phyloP scores from a whole-genome alignment of 2,329 filamentous ascomycete species.

The Aspergillus sp. region DNA sequence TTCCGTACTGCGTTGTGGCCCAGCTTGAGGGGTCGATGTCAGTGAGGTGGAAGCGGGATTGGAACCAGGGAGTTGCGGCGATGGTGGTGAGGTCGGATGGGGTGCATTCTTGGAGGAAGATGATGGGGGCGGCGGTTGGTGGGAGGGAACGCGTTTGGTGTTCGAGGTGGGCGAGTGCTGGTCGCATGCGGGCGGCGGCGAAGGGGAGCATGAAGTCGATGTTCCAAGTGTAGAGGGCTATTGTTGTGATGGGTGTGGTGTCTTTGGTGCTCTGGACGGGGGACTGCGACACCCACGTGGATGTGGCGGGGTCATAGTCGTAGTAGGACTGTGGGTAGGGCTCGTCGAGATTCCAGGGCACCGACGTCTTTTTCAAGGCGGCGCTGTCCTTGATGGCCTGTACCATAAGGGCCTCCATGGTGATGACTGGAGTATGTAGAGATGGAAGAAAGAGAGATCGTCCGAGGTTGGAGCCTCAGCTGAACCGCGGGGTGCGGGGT shows the following conservation, averaged over 20 bases:
- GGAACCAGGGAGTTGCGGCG: constrained; percentile 2
- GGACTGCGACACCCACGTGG: no score
- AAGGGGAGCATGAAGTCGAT: constrained; percentile 14
- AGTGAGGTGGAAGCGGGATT: not conserved
- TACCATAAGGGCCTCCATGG: no score
- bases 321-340: no score
- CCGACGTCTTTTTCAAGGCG: no score
- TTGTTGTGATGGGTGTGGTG: not conserved
- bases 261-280: not conserved
- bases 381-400: no score
- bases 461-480: no score
- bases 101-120: constrained; percentile 4
- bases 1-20: constrained; percentile 8
- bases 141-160: not conserved
- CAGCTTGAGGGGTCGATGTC: constrained; percentile 5
- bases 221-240: constrained; percentile 7
- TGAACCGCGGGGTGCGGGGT: no score
- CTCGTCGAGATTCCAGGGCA: no score
- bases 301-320: no score
- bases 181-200: constrained; percentile 3
- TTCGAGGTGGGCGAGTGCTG: constrained; percentile 2
- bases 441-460: no score
- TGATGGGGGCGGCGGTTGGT: not conserved
- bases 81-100: constrained; percentile 4
- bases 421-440: no score